Percentiles rank a stretch among this genome's conserved stretches.
Evolutionary conservation across 2,329 filamentous ascomycete genomes (phyloP).

Genomic region (Hymenoscyphus fraxineus): DNA sequence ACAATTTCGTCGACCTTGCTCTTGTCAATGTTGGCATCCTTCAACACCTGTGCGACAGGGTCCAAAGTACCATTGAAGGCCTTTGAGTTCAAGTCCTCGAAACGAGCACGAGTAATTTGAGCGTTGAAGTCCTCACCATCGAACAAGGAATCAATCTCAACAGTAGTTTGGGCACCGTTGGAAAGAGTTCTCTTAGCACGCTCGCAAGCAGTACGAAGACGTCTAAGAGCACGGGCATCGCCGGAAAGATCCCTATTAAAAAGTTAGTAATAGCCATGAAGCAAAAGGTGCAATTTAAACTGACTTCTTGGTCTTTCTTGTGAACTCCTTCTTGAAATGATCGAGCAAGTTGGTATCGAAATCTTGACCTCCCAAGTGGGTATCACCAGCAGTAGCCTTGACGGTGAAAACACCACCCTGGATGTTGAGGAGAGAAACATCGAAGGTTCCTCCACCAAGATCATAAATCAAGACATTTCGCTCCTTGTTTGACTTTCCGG

Average conservation of each 20-base stretch:
- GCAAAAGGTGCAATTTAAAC: too few species aligned
- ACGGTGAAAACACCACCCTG: slow-evolving; percentile 99
- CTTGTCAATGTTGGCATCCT: slow-evolving; percentile 88
- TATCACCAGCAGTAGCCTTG: slow-evolving; percentile 97
- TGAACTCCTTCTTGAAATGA: slow-evolving; percentile 95
- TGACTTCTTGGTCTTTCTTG: slow-evolving; percentile 67
- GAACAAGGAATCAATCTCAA: slow-evolving; percentile 98
- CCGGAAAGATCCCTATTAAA: slow-evolving; percentile 55
- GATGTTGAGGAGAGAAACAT: slow-evolving; percentile 98
- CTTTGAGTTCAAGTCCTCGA: slow-evolving; percentile 97
- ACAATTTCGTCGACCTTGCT: slow-evolving; percentile 94
- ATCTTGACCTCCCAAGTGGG: slow-evolving; percentile 91
- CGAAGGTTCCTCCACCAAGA: slow-evolving; percentile 99
- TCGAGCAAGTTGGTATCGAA: slow-evolving; percentile 96
- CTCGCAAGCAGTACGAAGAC: slow-evolving; percentile 96
- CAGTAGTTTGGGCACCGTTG: slow-evolving; percentile 93
- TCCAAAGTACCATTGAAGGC: slow-evolving; percentile 91
- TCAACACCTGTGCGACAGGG: slow-evolving; percentile 93
- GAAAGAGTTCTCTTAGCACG: slow-evolving; percentile 99
- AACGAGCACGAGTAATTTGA: slow-evolving; percentile 96
- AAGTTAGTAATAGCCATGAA: too few species aligned
- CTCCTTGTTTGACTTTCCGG: slow-evolving; percentile 95
- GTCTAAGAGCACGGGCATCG: slow-evolving; percentile 88
- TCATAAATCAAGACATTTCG: slow-evolving; percentile 99
- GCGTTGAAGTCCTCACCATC: slow-evolving; percentile 97